Conservation (phyloP, 331 rosid species). For the Telfairia occidentalis region DNA sequence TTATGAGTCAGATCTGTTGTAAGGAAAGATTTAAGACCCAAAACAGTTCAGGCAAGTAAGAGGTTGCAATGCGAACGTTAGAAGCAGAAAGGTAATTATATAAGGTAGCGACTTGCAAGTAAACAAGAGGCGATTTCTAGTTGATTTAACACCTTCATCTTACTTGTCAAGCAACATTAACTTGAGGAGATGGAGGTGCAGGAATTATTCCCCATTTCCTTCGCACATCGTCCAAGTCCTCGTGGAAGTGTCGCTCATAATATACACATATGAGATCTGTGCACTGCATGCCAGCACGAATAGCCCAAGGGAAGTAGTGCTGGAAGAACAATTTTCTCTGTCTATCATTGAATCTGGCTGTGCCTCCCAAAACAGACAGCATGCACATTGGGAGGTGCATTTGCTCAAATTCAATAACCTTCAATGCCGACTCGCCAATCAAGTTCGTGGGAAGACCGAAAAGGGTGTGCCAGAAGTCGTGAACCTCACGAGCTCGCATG, state of each 20-base stretch:
- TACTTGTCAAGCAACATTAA: constrained; percentile 8
- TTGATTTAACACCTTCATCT: background rate
- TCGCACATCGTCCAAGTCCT: constrained; percentile 68
- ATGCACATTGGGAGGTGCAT: constrained; percentile 86
- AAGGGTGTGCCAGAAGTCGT: constrained; percentile 86
- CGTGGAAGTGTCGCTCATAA: constrained; percentile 72
- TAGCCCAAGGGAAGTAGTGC: constrained; percentile 86
- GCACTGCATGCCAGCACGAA: constrained; percentile 60
- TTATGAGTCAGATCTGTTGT: background rate
- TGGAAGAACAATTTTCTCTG: constrained; percentile 74
- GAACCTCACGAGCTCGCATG: constrained; percentile 86
- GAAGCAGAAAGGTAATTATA: background rate
- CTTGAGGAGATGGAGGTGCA: constrained; percentile 36
- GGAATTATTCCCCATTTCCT: constrained; percentile 65
- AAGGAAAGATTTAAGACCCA: background rate
- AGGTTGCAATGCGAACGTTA: background rate
- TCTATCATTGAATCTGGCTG: constrained; percentile 54
- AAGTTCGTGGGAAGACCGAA: constrained; percentile 77
- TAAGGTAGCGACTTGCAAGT: background rate
- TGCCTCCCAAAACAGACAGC: constrained; percentile 64
- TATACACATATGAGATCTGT: constrained; percentile 80
- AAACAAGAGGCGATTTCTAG: background rate
- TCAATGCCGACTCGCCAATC: constrained; percentile 82
- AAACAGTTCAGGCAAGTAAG: background rate
- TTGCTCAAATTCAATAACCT: constrained; percentile 77